Percentiles rank a stretch among this genome's conserved stretches.
Conservation (phyloP, 768 basidiomycete species). For the Calocybe indica region DNA sequence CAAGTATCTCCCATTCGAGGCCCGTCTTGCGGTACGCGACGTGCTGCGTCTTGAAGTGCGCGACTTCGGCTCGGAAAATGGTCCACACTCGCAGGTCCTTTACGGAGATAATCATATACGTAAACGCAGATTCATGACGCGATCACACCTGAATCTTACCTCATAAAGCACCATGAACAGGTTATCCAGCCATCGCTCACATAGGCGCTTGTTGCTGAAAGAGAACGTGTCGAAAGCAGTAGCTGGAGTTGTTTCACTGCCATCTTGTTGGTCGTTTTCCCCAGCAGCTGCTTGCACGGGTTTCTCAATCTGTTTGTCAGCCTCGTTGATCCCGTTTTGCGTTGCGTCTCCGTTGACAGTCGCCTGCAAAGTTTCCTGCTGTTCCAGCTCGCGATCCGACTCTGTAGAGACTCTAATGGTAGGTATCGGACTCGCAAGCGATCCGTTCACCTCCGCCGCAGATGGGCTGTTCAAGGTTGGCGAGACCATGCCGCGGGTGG, state of each 20-base stretch:
- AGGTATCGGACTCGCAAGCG: constrained; percentile 31
- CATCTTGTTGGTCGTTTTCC: constrained; percentile 33
- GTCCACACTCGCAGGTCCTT: constrained; percentile 98
- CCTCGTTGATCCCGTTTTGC: constrained; percentile 24
- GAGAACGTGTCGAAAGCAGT: constrained; percentile 64
- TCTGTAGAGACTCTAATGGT: constrained; percentile 79
- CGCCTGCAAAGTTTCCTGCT: constrained; percentile 13
- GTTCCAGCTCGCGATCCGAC: constrained; percentile 42
- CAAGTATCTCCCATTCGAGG: constrained; percentile 96
- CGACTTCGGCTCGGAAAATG: constrained; percentile 96
- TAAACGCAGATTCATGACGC: too few relatives aligned
- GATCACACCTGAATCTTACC: constrained; percentile 35
- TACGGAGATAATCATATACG: too few relatives aligned
- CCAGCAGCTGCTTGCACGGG: constrained; percentile 49
- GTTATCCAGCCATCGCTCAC: constrained; percentile 97
- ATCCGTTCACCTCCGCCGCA: constrained; percentile 20
- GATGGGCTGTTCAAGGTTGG: constrained; percentile 26
- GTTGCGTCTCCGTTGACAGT: constrained; percentile 23
- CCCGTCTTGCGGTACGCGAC: constrained; percentile 97
- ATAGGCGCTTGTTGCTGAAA: constrained; percentile 94
- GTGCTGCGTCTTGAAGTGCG: constrained; percentile 98
- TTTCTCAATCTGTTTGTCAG: constrained; percentile 27
- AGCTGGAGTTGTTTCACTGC: constrained; percentile 24
- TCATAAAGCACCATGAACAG: constrained; percentile 98
- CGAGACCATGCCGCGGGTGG: constrained; percentile 56